phyloP scores from a whole-genome alignment of 2,329 filamentous ascomycete genomes.

The Fusarium musae region DNA sequence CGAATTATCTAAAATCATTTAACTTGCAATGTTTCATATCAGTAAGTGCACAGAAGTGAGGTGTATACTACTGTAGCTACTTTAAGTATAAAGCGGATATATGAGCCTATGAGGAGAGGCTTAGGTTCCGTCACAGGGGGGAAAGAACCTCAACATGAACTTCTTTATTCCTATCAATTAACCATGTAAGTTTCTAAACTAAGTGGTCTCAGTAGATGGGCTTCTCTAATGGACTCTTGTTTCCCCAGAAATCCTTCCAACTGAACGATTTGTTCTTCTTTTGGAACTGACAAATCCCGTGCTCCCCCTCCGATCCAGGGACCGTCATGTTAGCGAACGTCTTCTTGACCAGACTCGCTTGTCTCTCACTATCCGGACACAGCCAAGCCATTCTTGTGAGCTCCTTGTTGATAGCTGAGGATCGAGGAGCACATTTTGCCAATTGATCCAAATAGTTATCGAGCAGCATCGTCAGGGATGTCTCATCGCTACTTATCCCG shows the following conservation, averaged over 20 bases:
- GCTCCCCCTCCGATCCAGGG: neutral
- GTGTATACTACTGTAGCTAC: too few species aligned
- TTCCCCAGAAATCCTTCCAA: neutral
- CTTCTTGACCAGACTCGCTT: neutral
- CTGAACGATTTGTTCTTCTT: neutral
- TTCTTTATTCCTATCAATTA: too few species aligned
- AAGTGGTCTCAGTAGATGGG: neutral
- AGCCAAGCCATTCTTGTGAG: neutral
- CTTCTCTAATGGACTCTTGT: neutral
- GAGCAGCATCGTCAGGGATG: accelerated
- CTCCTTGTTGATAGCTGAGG: neutral
- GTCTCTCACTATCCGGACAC: neutral
- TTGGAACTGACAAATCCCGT: neutral
- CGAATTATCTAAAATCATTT: too few species aligned
- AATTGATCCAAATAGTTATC: neutral
- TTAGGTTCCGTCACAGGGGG: too few species aligned
- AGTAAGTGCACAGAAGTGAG: too few species aligned
- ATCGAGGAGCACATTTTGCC: neutral
- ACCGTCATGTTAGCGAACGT: neutral
- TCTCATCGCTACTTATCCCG: neutral
- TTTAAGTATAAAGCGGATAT: too few species aligned
- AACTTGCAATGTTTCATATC: too few species aligned
- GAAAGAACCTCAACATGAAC: too few species aligned
- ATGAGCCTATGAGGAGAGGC: too few species aligned
- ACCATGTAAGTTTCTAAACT: too few species aligned